Conservation (phyloP, 495 filamentous ascomycete genomes). For the Copromyces sp. region DNA sequence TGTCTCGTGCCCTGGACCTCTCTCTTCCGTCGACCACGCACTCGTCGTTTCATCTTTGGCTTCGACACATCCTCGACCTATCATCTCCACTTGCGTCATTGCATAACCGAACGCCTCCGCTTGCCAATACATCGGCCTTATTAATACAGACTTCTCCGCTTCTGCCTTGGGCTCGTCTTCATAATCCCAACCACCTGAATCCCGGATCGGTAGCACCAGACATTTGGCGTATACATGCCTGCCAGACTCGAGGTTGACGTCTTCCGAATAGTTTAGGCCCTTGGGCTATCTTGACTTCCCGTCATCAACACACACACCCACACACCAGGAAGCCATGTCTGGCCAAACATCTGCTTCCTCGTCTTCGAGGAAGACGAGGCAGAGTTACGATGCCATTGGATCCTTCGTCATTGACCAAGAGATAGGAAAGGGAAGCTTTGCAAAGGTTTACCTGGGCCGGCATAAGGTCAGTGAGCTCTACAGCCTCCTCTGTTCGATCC, state of each 20-base stretch:
- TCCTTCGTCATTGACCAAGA: constrained; percentile 68
- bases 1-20: background rate
- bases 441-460: constrained; percentile 78
- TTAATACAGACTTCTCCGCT: constrained; percentile 1
- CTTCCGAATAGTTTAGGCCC: constrained; percentile 36
- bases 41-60: background rate
- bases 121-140: background rate
- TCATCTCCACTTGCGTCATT: background rate
- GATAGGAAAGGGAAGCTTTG: constrained; percentile 94
- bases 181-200: constrained; percentile 1
- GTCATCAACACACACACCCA: constrained; percentile 31
- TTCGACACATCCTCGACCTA: background rate
- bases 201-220: constrained; percentile 1
- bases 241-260: constrained; percentile 28
- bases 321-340: constrained; percentile 38
- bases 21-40: background rate
- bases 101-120: background rate
- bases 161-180: constrained; percentile 5
- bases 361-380: constrained; percentile 27
- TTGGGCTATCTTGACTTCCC: constrained; percentile 36
- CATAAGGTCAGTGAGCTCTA: constrained; percentile 57
- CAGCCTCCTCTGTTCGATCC: background rate
- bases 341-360: constrained; percentile 24
- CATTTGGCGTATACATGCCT: constrained; percentile 36
- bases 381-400: constrained; percentile 58